phyloP scores from a whole-genome alignment of 768 basidiomycete genomes.

The Podaxis sp. region DNA sequence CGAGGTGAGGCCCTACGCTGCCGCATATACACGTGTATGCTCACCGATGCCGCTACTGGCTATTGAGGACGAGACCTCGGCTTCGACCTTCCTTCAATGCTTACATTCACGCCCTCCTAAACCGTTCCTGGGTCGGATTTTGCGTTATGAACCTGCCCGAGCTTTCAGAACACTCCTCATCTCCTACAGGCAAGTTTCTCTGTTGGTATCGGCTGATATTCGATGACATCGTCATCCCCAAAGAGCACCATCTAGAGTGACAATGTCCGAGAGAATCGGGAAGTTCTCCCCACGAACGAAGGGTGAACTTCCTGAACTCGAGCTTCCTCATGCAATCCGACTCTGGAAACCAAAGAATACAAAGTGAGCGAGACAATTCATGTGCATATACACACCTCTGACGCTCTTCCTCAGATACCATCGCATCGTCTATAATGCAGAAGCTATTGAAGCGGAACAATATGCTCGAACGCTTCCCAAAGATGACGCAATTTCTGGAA shows the following conservation, averaged over 20 bases:
- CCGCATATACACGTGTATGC: slow-evolving; percentile 2
- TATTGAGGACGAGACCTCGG: slow-evolving; percentile 55
- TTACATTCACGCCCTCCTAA: slow-evolving; percentile 55
- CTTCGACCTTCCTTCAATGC: slow-evolving; percentile 57
- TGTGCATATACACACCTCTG: background rate
- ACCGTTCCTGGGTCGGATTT: slow-evolving; percentile 67
- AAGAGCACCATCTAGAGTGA: background rate
- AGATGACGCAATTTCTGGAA: slow-evolving; percentile 17
- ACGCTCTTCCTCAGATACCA: slow-evolving; percentile 30
- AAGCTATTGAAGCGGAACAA: slow-evolving; percentile 47
- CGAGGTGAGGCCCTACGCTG: slow-evolving; percentile 47
- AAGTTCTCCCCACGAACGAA: slow-evolving; percentile 39
- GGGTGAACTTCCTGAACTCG: slow-evolving; percentile 35
- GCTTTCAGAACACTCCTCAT: slow-evolving; percentile 73
- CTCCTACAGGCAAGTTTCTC: slow-evolving; percentile 61
- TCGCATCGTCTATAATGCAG: slow-evolving; percentile 53
- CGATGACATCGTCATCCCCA: background rate
- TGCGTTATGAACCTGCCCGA: slow-evolving; percentile 79
- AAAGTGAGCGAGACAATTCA: slow-evolving; percentile 40
- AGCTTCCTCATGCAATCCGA: slow-evolving; percentile 61
- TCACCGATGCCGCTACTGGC: slow-evolving; percentile 17
- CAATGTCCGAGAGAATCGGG: slow-evolving; percentile 7
- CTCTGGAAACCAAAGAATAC: slow-evolving; percentile 51
- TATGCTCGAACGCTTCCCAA: slow-evolving; percentile 25
- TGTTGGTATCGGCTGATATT: slow-evolving; percentile 9